These are phyloP conservation scores for Rubroshorea leprosula DNA, from an alignment of 345 rosid species.

Conservation along the genomic window DNA sequence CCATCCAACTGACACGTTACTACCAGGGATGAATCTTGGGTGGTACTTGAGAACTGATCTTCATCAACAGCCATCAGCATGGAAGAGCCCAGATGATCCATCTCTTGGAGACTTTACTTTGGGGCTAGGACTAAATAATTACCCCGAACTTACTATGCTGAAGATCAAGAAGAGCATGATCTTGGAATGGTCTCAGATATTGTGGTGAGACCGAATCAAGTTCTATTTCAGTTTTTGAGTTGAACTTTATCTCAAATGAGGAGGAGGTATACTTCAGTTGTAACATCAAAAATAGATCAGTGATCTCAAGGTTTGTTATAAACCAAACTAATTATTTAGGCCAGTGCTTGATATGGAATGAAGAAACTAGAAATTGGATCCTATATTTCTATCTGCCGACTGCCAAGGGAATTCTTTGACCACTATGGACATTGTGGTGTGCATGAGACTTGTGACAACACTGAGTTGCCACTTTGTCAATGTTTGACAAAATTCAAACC, in stretches of 20 bases:
- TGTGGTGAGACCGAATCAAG: slow-evolving; percentile 15
- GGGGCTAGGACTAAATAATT: slow-evolving; percentile 23
- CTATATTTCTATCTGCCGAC: slow-evolving; percentile 16
- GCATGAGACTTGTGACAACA: slow-evolving; percentile 28
- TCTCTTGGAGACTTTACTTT: slow-evolving; percentile 19
- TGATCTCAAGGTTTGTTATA: slow-evolving; percentile 27
- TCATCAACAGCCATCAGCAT: slow-evolving; percentile 27
- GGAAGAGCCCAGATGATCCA: slow-evolving; percentile 44
- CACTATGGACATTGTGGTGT: slow-evolving; percentile 31
- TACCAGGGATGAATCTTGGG: slow-evolving; percentile 43
- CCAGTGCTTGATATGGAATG: slow-evolving; percentile 24
- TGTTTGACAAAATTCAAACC: slow-evolving; percentile 39
- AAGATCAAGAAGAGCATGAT: too few relatives aligned
- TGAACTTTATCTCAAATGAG: slow-evolving; percentile 22
- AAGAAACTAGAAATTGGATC: slow-evolving; percentile 20
- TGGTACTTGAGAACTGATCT: slow-evolving; percentile 25
- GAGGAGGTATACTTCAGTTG: slow-evolving; percentile 30
- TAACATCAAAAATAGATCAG: slow-evolving; percentile 10
- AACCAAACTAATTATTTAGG: slow-evolving; percentile 19
- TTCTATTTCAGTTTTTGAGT: background rate
- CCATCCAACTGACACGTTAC: slow-evolving; percentile 28
- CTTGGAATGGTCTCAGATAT: too few relatives aligned
- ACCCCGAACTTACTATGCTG: too few relatives aligned
- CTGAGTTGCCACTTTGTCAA: slow-evolving; percentile 29
- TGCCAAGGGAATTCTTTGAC: slow-evolving; percentile 38